A percentile compares a stretch with the other conserved stretches of the same genome.
phyloP scores from a whole-genome alignment of 2,329 filamentous ascomycete species.

The Chaetomium sp. region DNA sequence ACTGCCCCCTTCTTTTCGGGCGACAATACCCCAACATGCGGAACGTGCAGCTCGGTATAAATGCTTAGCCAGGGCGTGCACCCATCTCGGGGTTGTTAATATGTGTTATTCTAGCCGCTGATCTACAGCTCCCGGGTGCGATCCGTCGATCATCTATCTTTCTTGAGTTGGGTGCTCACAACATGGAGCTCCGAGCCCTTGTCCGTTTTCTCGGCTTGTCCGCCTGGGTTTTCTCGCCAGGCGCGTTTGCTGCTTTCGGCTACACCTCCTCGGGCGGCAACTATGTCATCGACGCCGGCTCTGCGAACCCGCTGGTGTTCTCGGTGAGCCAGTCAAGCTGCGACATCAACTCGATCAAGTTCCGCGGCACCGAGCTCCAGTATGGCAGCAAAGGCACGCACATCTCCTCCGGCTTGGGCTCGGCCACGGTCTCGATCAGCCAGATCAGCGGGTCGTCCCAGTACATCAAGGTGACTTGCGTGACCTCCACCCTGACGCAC shows the following conservation, averaged over 20 bases:
- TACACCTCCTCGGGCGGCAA: slow-evolving; percentile 35
- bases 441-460: slow-evolving; percentile 29
- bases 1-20: slow-evolving; percentile 1
- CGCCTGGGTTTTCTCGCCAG: slow-evolving; percentile 15
- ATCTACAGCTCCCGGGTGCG: not conserved
- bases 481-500: slow-evolving; percentile 54
- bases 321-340: slow-evolving; percentile 48
- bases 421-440: slow-evolving; percentile 47
- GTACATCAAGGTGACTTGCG: slow-evolving; percentile 57
- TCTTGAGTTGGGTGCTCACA: slow-evolving; percentile 2
- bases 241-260: slow-evolving; percentile 36
- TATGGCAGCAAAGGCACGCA: slow-evolving; percentile 46
- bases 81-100: not conserved
- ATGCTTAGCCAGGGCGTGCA: too few species aligned
- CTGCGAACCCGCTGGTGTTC: slow-evolving; percentile 43
- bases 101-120: not conserved
- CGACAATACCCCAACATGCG: too few species aligned
- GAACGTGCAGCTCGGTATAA: too few species aligned
- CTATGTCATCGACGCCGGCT: slow-evolving; percentile 43
- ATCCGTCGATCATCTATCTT: not conserved
- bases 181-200: slow-evolving; percentile 16
- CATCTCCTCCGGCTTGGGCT: slow-evolving; percentile 53
- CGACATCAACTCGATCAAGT: slow-evolving; percentile 59
- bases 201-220: slow-evolving; percentile 16
- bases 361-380: slow-evolving; percentile 53